Conservation (phyloP, 169 alveolate genomes). For the Cryptosporidium canis region DNA sequence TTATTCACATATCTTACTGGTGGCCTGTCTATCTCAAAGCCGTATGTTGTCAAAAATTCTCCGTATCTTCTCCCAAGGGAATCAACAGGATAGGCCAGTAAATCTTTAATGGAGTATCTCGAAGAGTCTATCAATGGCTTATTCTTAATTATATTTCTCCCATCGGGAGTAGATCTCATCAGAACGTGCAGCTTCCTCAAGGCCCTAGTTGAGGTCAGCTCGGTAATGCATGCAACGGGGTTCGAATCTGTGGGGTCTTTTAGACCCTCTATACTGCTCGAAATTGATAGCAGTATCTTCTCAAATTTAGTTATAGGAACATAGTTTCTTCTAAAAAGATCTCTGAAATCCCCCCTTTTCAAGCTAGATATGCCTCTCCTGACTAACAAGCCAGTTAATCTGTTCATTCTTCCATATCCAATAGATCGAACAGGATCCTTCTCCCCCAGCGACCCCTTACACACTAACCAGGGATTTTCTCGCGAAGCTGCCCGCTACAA, state of each 20-base stretch:
- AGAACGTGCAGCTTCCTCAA: not conserved
- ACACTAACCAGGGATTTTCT: too few relatives aligned
- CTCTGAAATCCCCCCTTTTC: not conserved
- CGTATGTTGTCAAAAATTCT: conserved; percentile 9
- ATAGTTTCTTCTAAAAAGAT: not conserved
- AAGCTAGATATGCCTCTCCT: not conserved
- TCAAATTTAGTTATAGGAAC: not conserved
- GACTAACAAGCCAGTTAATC: not conserved
- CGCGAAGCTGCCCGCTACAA: too few relatives aligned
- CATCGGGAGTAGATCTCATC: not conserved
- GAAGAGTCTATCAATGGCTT: not conserved
- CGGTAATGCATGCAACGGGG: conserved; percentile 21
- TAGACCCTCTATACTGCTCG: not conserved
- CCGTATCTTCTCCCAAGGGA: not conserved
- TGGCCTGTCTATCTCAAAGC: not conserved
- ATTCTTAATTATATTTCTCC: not conserved
- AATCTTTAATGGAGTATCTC: not conserved
- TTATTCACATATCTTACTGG: conserved; percentile 70
- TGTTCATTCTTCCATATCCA: not conserved
- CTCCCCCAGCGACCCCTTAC: too few relatives aligned
- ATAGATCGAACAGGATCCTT: too few relatives aligned
- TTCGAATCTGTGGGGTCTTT: not conserved
- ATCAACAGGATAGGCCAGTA: not conserved
- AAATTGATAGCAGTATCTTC: not conserved
- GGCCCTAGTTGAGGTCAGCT: not conserved